Conservation (phyloP, 2,329 filamentous ascomycete species). For the Verticillium dahliae region DNA sequence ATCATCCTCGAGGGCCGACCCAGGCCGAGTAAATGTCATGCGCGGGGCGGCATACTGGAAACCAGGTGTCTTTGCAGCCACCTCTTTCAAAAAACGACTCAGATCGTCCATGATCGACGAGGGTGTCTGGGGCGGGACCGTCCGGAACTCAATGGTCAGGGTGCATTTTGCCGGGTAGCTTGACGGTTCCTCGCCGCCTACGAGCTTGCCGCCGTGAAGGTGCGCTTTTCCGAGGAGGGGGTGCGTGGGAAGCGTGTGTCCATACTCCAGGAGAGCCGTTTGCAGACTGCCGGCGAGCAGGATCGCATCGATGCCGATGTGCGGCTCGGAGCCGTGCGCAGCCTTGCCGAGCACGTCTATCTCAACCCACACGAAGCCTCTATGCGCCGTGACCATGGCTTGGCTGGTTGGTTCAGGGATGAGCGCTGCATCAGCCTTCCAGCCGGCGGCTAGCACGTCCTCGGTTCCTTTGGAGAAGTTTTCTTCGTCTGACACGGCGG, state of each 20-base stretch:
- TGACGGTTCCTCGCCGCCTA: conserved; percentile 43
- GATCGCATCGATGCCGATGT: conserved; percentile 44
- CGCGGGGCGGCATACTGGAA: conserved; percentile 32
- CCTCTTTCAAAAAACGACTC: conserved; percentile 23
- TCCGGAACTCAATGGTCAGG: conserved; percentile 41
- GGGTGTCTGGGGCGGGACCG: conserved; percentile 34
- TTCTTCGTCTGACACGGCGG: conserved; percentile 49
- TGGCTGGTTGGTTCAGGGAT: conserved; percentile 40
- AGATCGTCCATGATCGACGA: conserved; percentile 30
- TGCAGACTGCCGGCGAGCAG: conserved; percentile 38
- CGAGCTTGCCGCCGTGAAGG: conserved; percentile 40
- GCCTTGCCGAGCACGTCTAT: conserved; percentile 33
- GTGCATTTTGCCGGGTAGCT: conserved; percentile 44
- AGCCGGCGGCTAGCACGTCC: conserved; percentile 41
- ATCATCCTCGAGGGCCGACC: conserved; percentile 30
- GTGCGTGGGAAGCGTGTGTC: conserved; percentile 26
- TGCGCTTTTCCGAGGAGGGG: conserved; percentile 27
- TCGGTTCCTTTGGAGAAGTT: conserved; percentile 42
- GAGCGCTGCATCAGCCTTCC: conserved; percentile 45
- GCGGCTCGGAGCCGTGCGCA: conserved; percentile 33
- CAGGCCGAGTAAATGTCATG: conserved; percentile 32
- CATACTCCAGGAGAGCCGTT: conserved; percentile 34
- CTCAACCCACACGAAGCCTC: conserved; percentile 42
- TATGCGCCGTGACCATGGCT: conserved; percentile 37
- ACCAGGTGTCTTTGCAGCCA: conserved; percentile 22